Evolutionary conservation across 176 grass and related monocot genomes (phyloP).

Genomic region (bread wheat (Triticum aestivum)): IWGSC_CS_RefSeq_v2.1 NC_057809.1:586174293-586174792

Average conservation of each 20-base stretch:
- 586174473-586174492: not conserved
- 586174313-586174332: slow-evolving; percentile 35
- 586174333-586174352: slow-evolving; percentile 36
- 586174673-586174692: slow-evolving; percentile 89
- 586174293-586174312: slow-evolving; percentile 32
- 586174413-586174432: slow-evolving; percentile 43
- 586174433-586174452: slow-evolving; percentile 31
- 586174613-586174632: slow-evolving; percentile 83
- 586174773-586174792: slow-evolving; percentile 76
- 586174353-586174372: slow-evolving; percentile 50
- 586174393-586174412: slow-evolving; percentile 56
- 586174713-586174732: slow-evolving; percentile 89
- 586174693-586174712: slow-evolving; percentile 91
- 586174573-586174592: slow-evolving; percentile 67
- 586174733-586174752: slow-evolving; percentile 71
- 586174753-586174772: slow-evolving; percentile 79
- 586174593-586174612: slow-evolving; percentile 89
- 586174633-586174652: slow-evolving; percentile 94
- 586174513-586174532: not conserved
- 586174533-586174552: slow-evolving; percentile 8
- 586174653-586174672: slow-evolving; percentile 86
- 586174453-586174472: slow-evolving; percentile 31
- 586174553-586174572: not conserved
- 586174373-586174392: slow-evolving; percentile 44
- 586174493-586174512: slow-evolving; percentile 19